Conservation (phyloP, 108 stramenopile species). For the Fragilariopsis cylindrus region DNA sequence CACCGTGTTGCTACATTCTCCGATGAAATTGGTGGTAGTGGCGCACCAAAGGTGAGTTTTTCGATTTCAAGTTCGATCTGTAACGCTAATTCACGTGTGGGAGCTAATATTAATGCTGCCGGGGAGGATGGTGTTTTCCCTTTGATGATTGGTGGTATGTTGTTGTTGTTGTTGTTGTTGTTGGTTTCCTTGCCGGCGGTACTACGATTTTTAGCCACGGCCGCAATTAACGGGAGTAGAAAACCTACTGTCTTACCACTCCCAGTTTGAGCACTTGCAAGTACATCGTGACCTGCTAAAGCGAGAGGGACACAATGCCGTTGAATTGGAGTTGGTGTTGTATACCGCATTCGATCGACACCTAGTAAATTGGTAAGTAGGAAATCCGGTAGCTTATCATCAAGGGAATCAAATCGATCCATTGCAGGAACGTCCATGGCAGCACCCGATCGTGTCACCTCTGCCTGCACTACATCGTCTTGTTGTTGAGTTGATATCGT, state of each 20-base stretch:
- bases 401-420: too few relatives aligned
- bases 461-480: too few relatives aligned
- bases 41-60: too few relatives aligned
- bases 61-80: constrained; percentile 46
- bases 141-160: neutral
- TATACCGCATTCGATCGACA: neutral
- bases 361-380: too few relatives aligned
- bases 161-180: constrained; percentile 23
- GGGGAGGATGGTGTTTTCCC: constrained; percentile 39
- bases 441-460: too few relatives aligned
- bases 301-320: constrained; percentile 31
- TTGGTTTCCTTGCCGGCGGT: constrained; percentile 44
- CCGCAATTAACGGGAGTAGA: constrained; percentile 46
- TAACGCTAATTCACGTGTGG: constrained; percentile 87
- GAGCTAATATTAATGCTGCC: constrained; percentile 82
- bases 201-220: constrained; percentile 43
- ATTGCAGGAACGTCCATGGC: too few relatives aligned
- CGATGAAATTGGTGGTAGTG: too few relatives aligned
- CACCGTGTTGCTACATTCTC: too few relatives aligned
- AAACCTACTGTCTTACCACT: constrained; percentile 82
- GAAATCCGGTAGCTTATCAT: too few relatives aligned
- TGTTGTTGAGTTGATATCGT: too few relatives aligned
- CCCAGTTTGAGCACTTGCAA: constrained; percentile 56
- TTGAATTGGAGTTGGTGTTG: constrained; percentile 42
- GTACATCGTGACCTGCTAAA: constrained; percentile 27